Evolutionary conservation across 176 grass and related monocot species (phyloP).

Genomic region (Zoysia pacifica): DNA sequence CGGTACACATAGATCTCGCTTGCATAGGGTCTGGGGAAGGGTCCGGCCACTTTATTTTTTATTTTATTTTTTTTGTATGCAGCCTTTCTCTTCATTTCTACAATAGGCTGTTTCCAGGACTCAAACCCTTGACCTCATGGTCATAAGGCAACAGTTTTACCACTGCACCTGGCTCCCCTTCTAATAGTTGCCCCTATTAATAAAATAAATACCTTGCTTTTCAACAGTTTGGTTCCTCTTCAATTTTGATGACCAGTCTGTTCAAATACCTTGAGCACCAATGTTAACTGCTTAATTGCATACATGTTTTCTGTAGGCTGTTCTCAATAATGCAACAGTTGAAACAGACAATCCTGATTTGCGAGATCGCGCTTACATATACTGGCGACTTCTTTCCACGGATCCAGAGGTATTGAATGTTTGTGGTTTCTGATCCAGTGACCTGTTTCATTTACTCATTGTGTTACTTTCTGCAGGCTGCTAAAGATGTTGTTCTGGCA

Average conservation of each 20-base stretch:
- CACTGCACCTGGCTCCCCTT: too few relatives aligned
- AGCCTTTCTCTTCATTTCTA: too few relatives aligned
- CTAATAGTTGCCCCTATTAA: neutral
- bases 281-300: slow-evolving; percentile 30
- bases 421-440: slow-evolving; percentile 9
- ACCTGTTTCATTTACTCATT: slow-evolving; percentile 7
- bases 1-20: too few relatives aligned
- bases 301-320: slow-evolving; percentile 62
- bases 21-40: too few relatives aligned
- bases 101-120: too few relatives aligned
- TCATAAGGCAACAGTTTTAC: too few relatives aligned
- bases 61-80: too few relatives aligned
- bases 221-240: neutral
- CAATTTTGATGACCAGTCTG: neutral
- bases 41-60: too few relatives aligned
- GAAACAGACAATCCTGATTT: slow-evolving; percentile 99
- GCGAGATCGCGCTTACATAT: slow-evolving; percentile 97
- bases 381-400: slow-evolving; percentile 99
- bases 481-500: slow-evolving; percentile 97
- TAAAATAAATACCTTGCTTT: slow-evolving; percentile 1
- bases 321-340: slow-evolving; percentile 98
- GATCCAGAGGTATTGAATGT: slow-evolving; percentile 86
- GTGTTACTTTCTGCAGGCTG: slow-evolving; percentile 58
- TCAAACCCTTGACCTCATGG: too few relatives aligned
- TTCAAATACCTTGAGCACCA: neutral